These are phyloP conservation scores for Fusarium sp. DNA, from an alignment of 2,329 filamentous ascomycete genomes.

Conservation along the genomic window DNA sequence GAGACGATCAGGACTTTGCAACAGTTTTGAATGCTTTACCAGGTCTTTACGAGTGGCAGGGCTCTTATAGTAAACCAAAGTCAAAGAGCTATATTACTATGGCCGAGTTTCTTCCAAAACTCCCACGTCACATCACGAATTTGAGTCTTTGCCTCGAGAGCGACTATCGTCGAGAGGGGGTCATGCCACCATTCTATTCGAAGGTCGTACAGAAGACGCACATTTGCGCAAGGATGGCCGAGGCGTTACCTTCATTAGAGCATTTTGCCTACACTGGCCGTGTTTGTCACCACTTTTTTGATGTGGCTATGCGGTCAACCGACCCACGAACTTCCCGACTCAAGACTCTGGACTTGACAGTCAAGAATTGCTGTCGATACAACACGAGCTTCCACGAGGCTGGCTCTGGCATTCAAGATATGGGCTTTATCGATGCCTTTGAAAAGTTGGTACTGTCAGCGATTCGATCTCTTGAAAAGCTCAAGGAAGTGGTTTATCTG, in stretches of 20 bases:
- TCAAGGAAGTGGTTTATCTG: conserved; percentile 70
- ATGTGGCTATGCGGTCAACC: conserved; percentile 61
- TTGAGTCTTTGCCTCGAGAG: conserved; percentile 76
- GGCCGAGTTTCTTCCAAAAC: conserved; percentile 67
- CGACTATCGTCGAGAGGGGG: conserved; percentile 73
- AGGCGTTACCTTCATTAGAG: conserved; percentile 69
- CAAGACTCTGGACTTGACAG: conserved; percentile 74
- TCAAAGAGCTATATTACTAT: conserved; percentile 78
- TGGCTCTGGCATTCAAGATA: conserved; percentile 76
- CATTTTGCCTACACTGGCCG: conserved; percentile 78
- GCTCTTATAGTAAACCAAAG: conserved; percentile 76
- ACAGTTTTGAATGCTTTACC: conserved; percentile 71
- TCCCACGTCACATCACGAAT: conserved; percentile 68
- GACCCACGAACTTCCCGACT: conserved; percentile 62
- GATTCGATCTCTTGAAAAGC: conserved; percentile 66
- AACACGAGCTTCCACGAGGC: conserved; percentile 66
- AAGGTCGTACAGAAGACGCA: conserved; percentile 70
- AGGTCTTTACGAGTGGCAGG: conserved; percentile 70
- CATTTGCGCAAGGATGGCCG: conserved; percentile 72
- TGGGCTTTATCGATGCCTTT: conserved; percentile 77
- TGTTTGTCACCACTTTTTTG: conserved; percentile 75
- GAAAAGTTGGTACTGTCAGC: conserved; percentile 73
- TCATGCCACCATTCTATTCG: conserved; percentile 68
- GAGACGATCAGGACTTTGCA: conserved; percentile 69
- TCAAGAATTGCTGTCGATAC: conserved; percentile 77